Evolutionary conservation across 2,329 filamentous ascomycete genomes (phyloP), one percentile per base, ranked within the genome.

Genomic region (Colletotrichum sidae): DNA sequence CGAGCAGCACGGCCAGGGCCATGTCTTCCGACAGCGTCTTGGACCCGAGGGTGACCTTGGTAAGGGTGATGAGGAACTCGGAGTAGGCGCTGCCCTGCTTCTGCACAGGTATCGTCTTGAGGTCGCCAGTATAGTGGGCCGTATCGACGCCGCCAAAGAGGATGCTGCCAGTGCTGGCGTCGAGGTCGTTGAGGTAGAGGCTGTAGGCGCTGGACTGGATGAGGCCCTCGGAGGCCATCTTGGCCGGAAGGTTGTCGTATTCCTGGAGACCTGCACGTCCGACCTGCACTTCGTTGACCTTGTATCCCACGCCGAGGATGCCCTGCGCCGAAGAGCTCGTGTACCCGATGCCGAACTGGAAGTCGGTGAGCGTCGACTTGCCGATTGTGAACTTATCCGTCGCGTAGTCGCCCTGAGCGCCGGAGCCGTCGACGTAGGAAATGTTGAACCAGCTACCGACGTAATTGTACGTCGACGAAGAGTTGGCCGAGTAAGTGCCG

Each of bases 241-340:
- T 86, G 46, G 86, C 83, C 2, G 91, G 91, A 7, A 94, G 80
- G 74, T 94, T 94, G 47, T 87, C 77, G 76, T 94, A 94, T 0
- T 86, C 62, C 4, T 78, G 63, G 62, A 81, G 76, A 6, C 84
- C 81, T 8, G 82, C 84, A 68, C 86, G 82, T 55, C 84, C 84
- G 50, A 92, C 87, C 70, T 90, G 88, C 11, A 91, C 92, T 78
- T 97, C 94, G 75, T 96, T 96, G 69, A 84, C 76, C 0, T 85
- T 75, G 75, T 97, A 97, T 7, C 94, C 94, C 67, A 98, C 91
- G 15, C 94, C 94, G 17, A 97, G 77, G 46, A 98, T 93, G 44
- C 92, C 92, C 75, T 96, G 87, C 57, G 78, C 67, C 7, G 86
- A 85, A 8, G 81, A 79, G 74, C 85, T 88, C 8, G 73, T 73